Percentiles rank a stretch among this genome's conserved stretches.
phyloP scores from a whole-genome alignment of 495 filamentous ascomycete genomes.

The Gamarada debralockiae region DNA sequence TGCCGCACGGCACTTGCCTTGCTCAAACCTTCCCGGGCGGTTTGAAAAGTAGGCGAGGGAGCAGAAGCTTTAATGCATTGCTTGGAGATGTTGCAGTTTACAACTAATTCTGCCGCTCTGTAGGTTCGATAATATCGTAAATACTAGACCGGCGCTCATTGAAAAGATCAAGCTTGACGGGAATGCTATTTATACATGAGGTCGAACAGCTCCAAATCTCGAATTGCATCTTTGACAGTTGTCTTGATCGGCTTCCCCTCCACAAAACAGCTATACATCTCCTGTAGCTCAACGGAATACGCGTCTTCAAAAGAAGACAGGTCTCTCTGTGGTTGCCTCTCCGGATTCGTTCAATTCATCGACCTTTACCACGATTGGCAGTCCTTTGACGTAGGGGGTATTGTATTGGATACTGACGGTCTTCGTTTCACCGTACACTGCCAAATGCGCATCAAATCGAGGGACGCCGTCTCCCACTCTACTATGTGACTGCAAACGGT shows the following conservation, averaged over 20 bases:
- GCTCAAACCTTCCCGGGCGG: no score
- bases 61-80: no score
- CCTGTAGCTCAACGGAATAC: slow-evolving; percentile 45
- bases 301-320: slow-evolving; percentile 47
- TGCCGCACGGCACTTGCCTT: no score
- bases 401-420: slow-evolving; percentile 45
- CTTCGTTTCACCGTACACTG: slow-evolving; percentile 48
- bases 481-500: slow-evolving; percentile 52
- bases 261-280: slow-evolving; percentile 42
- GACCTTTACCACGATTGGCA: slow-evolving; percentile 45
- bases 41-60: no score
- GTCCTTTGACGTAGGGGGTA: slow-evolving; percentile 45
- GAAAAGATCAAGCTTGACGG: no score
- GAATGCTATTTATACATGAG: slow-evolving; percentile 29
- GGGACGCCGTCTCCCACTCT: slow-evolving; percentile 51
- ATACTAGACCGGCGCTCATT: no score
- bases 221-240: slow-evolving; percentile 41
- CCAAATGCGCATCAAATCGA: slow-evolving; percentile 52
- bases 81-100: no score
- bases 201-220: slow-evolving; percentile 43
- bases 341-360: slow-evolving; percentile 39
- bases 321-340: slow-evolving; percentile 32
- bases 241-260: slow-evolving; percentile 44
- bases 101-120: no score
- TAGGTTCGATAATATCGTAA: no score